Percentiles rank a stretch among this genome's conserved stretches.
phyloP scores from a whole-genome alignment of 306 rosid genomes.

The Senna siamea region DNA sequence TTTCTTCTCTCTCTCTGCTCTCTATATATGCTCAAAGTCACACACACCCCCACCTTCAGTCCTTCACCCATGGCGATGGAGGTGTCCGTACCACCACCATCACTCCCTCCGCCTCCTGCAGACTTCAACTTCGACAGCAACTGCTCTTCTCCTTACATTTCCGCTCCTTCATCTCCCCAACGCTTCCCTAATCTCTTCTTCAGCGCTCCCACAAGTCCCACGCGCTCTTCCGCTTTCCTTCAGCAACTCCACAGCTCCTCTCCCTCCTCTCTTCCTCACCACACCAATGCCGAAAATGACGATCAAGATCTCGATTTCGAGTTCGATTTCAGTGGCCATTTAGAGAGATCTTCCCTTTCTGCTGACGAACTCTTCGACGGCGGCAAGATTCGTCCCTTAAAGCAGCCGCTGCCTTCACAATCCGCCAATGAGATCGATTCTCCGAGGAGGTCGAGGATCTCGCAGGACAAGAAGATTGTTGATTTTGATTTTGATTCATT shows the following conservation, averaged over 20 bases:
- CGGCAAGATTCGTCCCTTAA: constrained; percentile 72
- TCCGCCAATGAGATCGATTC: background rate
- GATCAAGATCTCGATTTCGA: constrained; percentile 47
- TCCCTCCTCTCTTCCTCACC: too few species aligned
- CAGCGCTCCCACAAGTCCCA: constrained; percentile 77
- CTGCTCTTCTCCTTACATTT: constrained; percentile 76
- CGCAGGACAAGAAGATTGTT: constrained; percentile 43
- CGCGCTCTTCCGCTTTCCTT: constrained; percentile 5
- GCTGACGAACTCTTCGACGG: constrained; percentile 80
- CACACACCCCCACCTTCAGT: background rate
- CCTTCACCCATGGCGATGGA: constrained; percentile 39
- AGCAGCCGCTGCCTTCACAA: constrained; percentile 48
- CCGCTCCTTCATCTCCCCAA: constrained; percentile 79
- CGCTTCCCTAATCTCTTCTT: constrained; percentile 61
- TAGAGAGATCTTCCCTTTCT: constrained; percentile 54
- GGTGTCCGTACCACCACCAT: constrained; percentile 37
- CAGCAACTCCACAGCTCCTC: background rate
- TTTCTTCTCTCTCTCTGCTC: constrained; percentile 1
- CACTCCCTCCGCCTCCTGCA: constrained; percentile 20
- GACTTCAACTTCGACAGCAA: constrained; percentile 73
- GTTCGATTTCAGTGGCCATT: constrained; percentile 62
- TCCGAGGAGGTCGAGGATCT: constrained; percentile 36
- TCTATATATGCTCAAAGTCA: constrained; percentile 30
- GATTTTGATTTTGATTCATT: constrained; percentile 53
- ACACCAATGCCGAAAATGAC: background rate